Base-by-base conservation (phyloP, 192 early-diverging fungal species). In the Dissophora ornata region DNA sequence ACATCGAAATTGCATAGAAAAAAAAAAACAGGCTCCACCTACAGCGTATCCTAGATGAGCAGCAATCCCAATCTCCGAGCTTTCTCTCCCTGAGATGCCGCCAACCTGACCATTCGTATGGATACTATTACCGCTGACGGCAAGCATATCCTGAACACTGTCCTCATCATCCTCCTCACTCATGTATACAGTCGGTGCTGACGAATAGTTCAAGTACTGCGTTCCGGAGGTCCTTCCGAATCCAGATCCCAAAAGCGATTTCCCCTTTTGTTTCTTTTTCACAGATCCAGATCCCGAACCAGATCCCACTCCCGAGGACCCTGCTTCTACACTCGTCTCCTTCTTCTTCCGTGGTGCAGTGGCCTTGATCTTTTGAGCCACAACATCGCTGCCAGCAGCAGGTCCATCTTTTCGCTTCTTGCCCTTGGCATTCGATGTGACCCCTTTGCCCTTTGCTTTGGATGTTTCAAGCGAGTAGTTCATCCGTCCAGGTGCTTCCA, bases 401-500 rank as follows among this genome's bases (percentile, higher is more conserved):
- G 57, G 58, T 32, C 25, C 69, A 56, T 68, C 53, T 46, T 62
- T 68, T 55, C 69, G 51, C 50, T 61, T 59, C 46, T 77, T 77
- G 1, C 62, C 57, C 47, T 62, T 67, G 53, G 65, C 46, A 44
- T 52, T 34, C 28, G 44, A 24, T 62, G 54, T 74, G 1, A 28
- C 59, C 15, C 52, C 59, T 11, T 65, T 65, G 41, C 24, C 8
- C 21, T 62, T 67, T 6, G 73, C 32, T 40, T 77, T 77, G 12
- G 63, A 55, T 1, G 73, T 51, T 53, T 77, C 73, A 2, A 77
- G 64, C 7, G 88, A 85, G 61, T 87, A 84, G 22, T 86, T 87
- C 33, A 83, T 86, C 6, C 86, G 56, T 25, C 90, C 91, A 24
- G 91, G 90, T 21, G 91, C 87, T 24, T 89, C 89, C 47, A 93